Percentiles rank a stretch among this genome's conserved stretches.
These are phyloP conservation scores for Tetrahymena elliotti DNA, from an alignment of 73 alveolate genomes.

Conservation along the genomic window DNA sequence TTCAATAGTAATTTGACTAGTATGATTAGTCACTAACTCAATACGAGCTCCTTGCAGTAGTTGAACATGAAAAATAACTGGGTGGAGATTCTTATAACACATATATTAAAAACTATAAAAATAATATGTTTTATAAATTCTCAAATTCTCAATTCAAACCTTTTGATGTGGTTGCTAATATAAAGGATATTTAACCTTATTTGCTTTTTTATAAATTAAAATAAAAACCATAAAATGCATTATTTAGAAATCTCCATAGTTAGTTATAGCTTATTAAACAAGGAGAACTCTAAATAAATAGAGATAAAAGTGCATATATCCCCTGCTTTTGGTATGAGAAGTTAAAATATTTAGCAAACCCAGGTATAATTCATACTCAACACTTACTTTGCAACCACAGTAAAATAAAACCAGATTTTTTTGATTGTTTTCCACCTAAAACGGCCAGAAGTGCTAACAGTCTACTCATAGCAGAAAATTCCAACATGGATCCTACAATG, in stretches of 20 bases:
- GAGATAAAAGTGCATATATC: background rate
- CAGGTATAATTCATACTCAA: background rate
- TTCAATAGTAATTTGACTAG: background rate
- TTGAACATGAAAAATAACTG: background rate
- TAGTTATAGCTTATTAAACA: background rate
- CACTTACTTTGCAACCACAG: background rate
- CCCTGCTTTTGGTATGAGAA: background rate
- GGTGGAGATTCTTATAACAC: background rate
- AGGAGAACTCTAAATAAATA: background rate
- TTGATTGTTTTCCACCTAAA: background rate
- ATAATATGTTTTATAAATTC: background rate
- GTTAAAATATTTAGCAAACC: background rate
- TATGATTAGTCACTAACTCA: background rate
- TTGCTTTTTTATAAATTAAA: background rate
- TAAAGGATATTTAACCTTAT: background rate
- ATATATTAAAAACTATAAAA: background rate
- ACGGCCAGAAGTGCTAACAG: background rate
- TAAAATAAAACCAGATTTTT: background rate
- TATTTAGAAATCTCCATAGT: background rate
- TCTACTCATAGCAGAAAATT: background rate
- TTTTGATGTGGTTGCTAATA: background rate
- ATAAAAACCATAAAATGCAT: background rate
- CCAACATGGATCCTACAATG: background rate
- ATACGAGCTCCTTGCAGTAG: background rate
- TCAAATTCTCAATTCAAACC: background rate